Evolutionary conservation across 2,329 filamentous ascomycete species (phyloP).

Genomic region (Aspergillus quadricinctus): DNA sequence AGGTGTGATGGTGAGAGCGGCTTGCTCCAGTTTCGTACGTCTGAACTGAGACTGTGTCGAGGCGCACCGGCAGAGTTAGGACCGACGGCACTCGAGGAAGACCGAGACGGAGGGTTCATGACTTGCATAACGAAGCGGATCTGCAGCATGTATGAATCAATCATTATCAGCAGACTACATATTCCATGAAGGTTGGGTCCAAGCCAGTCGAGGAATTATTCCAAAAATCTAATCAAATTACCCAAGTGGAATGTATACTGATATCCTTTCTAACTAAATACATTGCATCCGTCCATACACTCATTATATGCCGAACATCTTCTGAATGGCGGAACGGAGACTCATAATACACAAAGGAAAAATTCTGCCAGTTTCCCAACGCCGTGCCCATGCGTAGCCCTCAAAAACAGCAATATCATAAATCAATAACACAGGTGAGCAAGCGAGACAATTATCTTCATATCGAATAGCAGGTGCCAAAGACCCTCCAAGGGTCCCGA

Average conservation of each 20-base stretch:
- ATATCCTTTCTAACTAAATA: conserved; percentile 19
- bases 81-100: background rate
- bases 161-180: background rate
- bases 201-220: background rate
- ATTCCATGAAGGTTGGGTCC: background rate
- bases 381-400: conserved; percentile 33
- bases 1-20: background rate
- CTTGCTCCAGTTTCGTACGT: background rate
- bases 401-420: conserved; percentile 21
- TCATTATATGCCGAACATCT: conserved; percentile 4
- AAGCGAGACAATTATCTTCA: conserved; percentile 24
- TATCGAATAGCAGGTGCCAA: conserved; percentile 16
- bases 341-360: conserved; percentile 8
- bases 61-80: background rate
- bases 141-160: background rate
- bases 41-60: background rate
- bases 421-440: conserved; percentile 13
- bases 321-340: conserved; percentile 6
- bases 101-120: background rate
- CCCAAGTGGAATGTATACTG: conserved; percentile 18
- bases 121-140: background rate
- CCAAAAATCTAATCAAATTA: conserved; percentile 3
- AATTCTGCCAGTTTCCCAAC: conserved; percentile 20
- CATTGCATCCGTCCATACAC: conserved; percentile 12
- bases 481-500: background rate